A percentile compares a stretch with the other conserved stretches of the same genome.
Evolutionary conservation across 2,329 filamentous ascomycete species (phyloP).

Genomic region (Magnaporthiopsis poae): DNA sequence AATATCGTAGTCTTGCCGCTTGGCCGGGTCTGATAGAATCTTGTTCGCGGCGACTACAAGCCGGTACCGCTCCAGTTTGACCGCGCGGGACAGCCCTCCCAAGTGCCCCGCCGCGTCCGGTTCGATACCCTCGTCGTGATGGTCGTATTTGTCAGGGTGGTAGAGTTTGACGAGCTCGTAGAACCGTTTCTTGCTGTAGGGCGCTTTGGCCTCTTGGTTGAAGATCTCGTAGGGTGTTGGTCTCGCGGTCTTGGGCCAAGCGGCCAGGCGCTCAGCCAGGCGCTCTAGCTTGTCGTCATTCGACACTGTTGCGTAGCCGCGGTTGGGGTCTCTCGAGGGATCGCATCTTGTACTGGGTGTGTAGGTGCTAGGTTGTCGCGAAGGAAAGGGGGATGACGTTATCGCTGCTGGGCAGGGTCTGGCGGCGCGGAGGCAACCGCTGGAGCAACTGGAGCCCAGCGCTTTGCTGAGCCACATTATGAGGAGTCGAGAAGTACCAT

Average conservation of each 20-base stretch:
- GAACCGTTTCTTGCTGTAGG: constrained; percentile 76
- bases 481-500: neutral
- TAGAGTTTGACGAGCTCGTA: constrained; percentile 92
- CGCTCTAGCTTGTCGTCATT: neutral
- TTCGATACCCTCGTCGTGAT: constrained; percentile 25
- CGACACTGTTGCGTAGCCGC: neutral
- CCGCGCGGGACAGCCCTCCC: constrained; percentile 42
- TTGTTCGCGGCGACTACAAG: constrained; percentile 80
- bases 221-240: constrained; percentile 91
- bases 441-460: neutral
- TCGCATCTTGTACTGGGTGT: neutral
- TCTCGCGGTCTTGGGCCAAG: constrained; percentile 37
- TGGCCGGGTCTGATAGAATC: constrained; percentile 71
- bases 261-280: neutral
- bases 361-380: neutral
- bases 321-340: neutral
- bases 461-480: neutral
- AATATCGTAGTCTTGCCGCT: constrained; percentile 70
- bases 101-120: constrained; percentile 19
- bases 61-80: constrained; percentile 78
- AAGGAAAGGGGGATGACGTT: neutral
- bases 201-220: constrained; percentile 40
- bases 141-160: constrained; percentile 65
- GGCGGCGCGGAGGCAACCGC: neutral
- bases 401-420: neutral